Evolutionary conservation across 2,329 filamentous ascomycete species (phyloP).

Genomic region (Immersiporthe knoxdaviesiana): DNA sequence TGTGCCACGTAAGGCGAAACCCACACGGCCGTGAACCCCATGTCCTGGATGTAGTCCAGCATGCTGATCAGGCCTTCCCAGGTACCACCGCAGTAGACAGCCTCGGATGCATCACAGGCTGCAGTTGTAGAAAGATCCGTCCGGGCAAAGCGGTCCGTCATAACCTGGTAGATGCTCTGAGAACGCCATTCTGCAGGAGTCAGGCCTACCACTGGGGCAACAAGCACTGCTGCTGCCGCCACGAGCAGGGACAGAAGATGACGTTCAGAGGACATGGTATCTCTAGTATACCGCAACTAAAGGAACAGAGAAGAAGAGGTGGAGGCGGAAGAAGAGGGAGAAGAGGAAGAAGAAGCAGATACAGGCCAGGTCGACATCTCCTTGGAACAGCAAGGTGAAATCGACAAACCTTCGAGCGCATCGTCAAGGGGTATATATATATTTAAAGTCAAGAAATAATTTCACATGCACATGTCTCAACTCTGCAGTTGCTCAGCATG

Average conservation of each 20-base stretch:
- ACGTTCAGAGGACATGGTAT: slow-evolving; percentile 12
- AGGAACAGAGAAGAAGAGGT: neutral
- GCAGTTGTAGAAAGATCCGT: slow-evolving; percentile 43
- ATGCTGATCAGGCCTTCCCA: slow-evolving; percentile 51
- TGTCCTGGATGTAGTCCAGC: slow-evolving; percentile 53
- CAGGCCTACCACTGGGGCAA: slow-evolving; percentile 19
- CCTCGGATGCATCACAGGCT: slow-evolving; percentile 36
- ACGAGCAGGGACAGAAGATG: slow-evolving; percentile 12
- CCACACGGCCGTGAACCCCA: slow-evolving; percentile 49
- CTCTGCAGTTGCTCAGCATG: neutral
- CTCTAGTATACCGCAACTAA: neutral
- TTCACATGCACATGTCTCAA: neutral
- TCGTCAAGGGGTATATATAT: neutral
- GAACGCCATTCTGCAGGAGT: slow-evolving; percentile 39
- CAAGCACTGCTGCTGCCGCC: slow-evolving; percentile 18
- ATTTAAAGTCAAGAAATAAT: no score
- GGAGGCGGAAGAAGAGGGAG: neutral
- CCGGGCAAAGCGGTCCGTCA: slow-evolving; percentile 49
- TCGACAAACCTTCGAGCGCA: neutral
- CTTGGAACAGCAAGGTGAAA: neutral
- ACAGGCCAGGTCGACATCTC: neutral
- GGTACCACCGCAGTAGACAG: slow-evolving; percentile 52
- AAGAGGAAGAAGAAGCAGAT: neutral
- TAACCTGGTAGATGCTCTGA: slow-evolving; percentile 48
- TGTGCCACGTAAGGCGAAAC: slow-evolving; percentile 51